Evolutionary conservation across 176 grass and related monocot genomes (phyloP).

Genomic region (Aegilops speltoides): DNA sequence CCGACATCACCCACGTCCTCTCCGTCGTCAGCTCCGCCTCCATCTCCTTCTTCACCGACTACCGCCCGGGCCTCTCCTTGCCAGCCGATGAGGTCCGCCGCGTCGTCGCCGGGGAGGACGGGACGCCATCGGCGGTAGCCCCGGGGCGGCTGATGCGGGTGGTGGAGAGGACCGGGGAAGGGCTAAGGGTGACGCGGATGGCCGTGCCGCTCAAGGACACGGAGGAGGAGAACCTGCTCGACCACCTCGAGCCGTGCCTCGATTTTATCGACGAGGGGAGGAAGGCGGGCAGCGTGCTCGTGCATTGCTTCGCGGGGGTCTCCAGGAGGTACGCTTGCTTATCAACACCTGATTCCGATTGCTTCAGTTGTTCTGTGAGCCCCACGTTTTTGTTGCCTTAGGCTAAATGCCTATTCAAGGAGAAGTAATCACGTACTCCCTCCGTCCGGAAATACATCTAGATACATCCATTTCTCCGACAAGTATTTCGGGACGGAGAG

Average conservation of each 20-base stretch:
- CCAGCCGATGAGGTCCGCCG: constrained; percentile 48
- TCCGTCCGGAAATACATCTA: too few relatives aligned
- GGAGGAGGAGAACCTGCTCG: constrained; percentile 83
- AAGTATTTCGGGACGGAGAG: too few relatives aligned
- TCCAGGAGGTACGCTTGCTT: constrained; percentile 63
- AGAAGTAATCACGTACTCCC: background rate
- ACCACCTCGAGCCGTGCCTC: constrained; percentile 69
- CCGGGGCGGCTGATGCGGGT: constrained; percentile 44
- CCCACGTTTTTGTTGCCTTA: background rate
- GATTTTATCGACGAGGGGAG: constrained; percentile 72
- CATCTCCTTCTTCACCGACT: constrained; percentile 74
- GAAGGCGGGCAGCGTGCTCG: constrained; percentile 60
- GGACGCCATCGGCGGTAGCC: constrained; percentile 33
- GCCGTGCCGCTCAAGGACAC: constrained; percentile 78
- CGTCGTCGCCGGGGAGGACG: constrained; percentile 47
- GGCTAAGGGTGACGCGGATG: constrained; percentile 69
- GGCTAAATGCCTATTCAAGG: background rate
- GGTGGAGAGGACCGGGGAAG: constrained; percentile 67
- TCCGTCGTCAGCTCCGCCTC: constrained; percentile 67
- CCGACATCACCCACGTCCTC: constrained; percentile 40
- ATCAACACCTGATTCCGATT: too few relatives aligned
- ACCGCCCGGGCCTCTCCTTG: constrained; percentile 41
- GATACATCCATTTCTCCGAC: too few relatives aligned
- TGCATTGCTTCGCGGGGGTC: constrained; percentile 89
- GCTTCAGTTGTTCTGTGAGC: background rate